A percentile compares a stretch with the other conserved stretches of the same genome.
Conservation (phyloP, 1,284 basidiomycete species). For the Cryptococcus wingfieldii region DNA sequence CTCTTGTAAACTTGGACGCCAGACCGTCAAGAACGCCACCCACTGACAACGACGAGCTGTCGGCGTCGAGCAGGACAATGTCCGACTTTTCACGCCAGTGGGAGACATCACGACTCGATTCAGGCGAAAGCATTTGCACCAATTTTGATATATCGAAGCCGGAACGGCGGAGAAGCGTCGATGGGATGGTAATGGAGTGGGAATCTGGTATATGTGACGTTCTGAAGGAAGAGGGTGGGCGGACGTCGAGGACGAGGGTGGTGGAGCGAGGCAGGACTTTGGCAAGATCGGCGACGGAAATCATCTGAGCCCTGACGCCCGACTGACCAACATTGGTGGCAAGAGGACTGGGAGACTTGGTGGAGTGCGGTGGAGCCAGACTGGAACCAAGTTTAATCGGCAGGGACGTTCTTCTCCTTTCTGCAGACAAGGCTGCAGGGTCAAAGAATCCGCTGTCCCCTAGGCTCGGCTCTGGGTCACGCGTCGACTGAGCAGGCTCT, state of each 20-base stretch:
- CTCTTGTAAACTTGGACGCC: constrained; percentile 74
- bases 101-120: constrained; percentile 53
- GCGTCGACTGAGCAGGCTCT: constrained; percentile 6
- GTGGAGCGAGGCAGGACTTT: constrained; percentile 16
- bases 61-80: constrained; percentile 79
- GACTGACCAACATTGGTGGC: constrained; percentile 12
- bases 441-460: not conserved
- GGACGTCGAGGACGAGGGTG: constrained; percentile 73
- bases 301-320: constrained; percentile 17
- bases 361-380: not conserved
- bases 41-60: constrained; percentile 59
- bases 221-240: constrained; percentile 70
- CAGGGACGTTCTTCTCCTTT: constrained; percentile 20
- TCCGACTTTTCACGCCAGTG: constrained; percentile 58
- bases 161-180: constrained; percentile 86
- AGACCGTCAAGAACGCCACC: constrained; percentile 70
- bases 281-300: constrained; percentile 16
- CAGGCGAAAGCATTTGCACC: constrained; percentile 66
- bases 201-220: constrained; percentile 64
- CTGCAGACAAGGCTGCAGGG: constrained; percentile 14
- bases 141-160: constrained; percentile 72
- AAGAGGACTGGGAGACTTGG: constrained; percentile 18
- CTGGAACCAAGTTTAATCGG: constrained; percentile 11
- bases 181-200: constrained; percentile 87
- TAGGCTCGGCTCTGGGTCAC: not conserved